Conservation (phyloP, 1,284 basidiomycete genomes). For the Rhodotorula sp. region DNA sequence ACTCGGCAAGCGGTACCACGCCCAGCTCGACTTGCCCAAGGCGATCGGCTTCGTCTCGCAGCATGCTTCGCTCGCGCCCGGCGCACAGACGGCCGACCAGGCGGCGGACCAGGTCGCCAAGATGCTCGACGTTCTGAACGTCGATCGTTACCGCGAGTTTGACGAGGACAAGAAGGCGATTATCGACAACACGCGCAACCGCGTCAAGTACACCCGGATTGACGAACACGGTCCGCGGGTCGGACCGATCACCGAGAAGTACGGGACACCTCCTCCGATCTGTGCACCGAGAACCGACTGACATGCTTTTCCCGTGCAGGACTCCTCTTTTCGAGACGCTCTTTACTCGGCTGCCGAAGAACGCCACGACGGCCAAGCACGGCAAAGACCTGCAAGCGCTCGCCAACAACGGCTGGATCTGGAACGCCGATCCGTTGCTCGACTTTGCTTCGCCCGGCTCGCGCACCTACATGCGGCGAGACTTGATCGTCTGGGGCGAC, state of each 20-base stretch:
- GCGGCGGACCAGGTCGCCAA: constrained; percentile 69
- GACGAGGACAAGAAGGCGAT: constrained; percentile 75
- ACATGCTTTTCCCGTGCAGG: constrained; percentile 51
- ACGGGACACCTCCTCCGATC: constrained; percentile 45
- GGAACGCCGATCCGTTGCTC: constrained; percentile 88
- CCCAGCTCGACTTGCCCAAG: constrained; percentile 60
- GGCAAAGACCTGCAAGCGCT: constrained; percentile 72
- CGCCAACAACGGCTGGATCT: constrained; percentile 99
- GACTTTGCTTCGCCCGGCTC: constrained; percentile 95
- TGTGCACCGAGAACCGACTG: background rate
- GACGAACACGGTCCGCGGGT: constrained; percentile 78
- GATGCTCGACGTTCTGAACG: constrained; percentile 80
- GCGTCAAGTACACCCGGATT: constrained; percentile 74
- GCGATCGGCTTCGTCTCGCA: constrained; percentile 66
- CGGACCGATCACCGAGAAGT: constrained; percentile 76
- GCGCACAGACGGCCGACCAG: constrained; percentile 26
- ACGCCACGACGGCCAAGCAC: constrained; percentile 57
- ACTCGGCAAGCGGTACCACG: constrained; percentile 63
- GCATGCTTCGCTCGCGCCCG: constrained; percentile 61
- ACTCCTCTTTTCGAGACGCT: constrained; percentile 79
- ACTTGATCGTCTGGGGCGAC: constrained; percentile 96
- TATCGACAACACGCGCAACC: constrained; percentile 68
- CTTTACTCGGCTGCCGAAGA: constrained; percentile 74
- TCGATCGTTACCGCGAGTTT: constrained; percentile 80
- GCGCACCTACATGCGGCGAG: constrained; percentile 91